phyloP scores from a whole-genome alignment of 2,329 filamentous ascomycete genomes.

The Penicillium sp. region DNA sequence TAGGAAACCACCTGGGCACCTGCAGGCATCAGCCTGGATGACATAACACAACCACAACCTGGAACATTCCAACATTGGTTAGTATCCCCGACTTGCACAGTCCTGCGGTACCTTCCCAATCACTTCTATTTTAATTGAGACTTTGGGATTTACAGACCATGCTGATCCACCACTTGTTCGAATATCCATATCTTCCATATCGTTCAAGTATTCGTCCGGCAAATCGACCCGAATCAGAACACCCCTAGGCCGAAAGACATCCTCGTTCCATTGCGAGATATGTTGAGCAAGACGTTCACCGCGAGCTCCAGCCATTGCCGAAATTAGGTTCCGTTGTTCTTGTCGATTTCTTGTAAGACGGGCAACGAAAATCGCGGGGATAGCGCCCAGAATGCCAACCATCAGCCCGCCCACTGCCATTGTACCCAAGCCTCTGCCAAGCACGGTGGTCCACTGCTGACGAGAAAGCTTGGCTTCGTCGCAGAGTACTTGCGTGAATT shows the following conservation, averaged over 20 bases:
- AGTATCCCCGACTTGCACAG: too few species aligned
- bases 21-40: too few species aligned
- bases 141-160: not conserved
- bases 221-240: constrained; percentile 31
- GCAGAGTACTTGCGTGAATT: constrained; percentile 28
- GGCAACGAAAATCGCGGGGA: constrained; percentile 27
- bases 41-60: too few species aligned
- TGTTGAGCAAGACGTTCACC: constrained; percentile 15
- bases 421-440: constrained; percentile 28
- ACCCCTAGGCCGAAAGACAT: constrained; percentile 26
- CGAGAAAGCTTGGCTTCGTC: constrained; percentile 26
- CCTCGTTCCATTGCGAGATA: constrained; percentile 29
- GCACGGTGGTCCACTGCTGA: constrained; percentile 27
- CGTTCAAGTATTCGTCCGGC: constrained; percentile 25
- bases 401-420: constrained; percentile 31
- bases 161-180: not conserved
- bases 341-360: constrained; percentile 16
- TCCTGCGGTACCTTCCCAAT: too few species aligned
- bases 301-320: constrained; percentile 14
- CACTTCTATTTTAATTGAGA: too few species aligned
- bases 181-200: constrained; percentile 25
- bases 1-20: too few species aligned
- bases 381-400: constrained; percentile 27
- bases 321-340: constrained; percentile 26
- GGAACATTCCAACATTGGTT: too few species aligned